phyloP scores from a whole-genome alignment of 371 early-diverging fungal genomes.

The Apophysomyces sp. region DNA sequence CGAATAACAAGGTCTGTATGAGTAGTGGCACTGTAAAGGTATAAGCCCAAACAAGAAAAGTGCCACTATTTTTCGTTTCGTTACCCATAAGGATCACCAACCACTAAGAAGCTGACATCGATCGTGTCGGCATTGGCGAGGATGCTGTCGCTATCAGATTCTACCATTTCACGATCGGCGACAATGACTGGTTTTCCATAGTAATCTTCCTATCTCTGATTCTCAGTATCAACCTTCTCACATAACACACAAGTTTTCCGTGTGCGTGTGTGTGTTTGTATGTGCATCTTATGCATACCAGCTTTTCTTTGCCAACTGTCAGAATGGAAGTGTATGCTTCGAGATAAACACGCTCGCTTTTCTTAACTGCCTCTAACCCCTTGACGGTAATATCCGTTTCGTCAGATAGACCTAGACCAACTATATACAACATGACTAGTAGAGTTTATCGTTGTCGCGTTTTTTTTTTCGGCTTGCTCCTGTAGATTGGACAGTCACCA shows the following conservation, averaged over 20 bases:
- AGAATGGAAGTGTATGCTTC: constrained; percentile 99
- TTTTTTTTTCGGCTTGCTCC: too few relatives aligned
- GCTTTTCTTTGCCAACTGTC: constrained; percentile 78
- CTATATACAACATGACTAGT: constrained; percentile 86
- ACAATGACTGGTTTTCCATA: constrained; percentile 84
- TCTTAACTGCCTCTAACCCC: constrained; percentile 91
- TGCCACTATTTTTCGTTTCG: background rate
- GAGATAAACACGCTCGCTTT: constrained; percentile 90
- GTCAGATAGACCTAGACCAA: constrained; percentile 98
- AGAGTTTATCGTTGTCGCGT: too few relatives aligned
- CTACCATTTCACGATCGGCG: constrained; percentile 98
- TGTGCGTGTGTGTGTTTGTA: background rate
- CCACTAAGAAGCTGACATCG: constrained; percentile 97
- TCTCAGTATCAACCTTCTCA: background rate
- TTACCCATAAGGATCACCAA: constrained; percentile 98
- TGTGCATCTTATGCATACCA: constrained; percentile 48
- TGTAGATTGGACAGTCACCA: too few relatives aligned
- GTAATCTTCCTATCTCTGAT: constrained; percentile 70
- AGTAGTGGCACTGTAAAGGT: constrained; percentile 89
- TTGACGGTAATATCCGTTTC: constrained; percentile 96
- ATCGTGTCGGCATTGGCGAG: constrained; percentile 84
- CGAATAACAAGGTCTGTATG: constrained; percentile 98
- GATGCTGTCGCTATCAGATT: constrained; percentile 89
- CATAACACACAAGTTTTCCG: background rate
- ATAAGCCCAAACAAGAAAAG: background rate